These are phyloP conservation scores for Sugiyamaella floridensis DNA, from an alignment of 805 yeast species.

Conservation along the genomic window DNA sequence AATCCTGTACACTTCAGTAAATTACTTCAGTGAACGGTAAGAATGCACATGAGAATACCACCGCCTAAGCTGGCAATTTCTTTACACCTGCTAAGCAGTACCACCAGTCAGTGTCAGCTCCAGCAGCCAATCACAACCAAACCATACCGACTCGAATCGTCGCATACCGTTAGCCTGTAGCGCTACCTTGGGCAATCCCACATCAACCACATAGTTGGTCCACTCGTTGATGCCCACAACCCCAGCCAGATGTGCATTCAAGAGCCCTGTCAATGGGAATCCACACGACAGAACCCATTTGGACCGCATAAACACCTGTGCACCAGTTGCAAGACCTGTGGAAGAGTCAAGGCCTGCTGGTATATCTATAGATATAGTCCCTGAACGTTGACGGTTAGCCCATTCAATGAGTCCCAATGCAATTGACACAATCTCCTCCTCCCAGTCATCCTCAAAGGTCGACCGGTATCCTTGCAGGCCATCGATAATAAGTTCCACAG, in stretches of 20 bases:
- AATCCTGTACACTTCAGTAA: too few species aligned
- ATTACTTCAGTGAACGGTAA: too few species aligned
- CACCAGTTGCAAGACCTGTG: slow-evolving; percentile 44
- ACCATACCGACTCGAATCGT: slow-evolving; percentile 43
- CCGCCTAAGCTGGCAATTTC: too few species aligned
- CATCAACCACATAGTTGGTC: slow-evolving; percentile 56
- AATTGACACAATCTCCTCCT: slow-evolving; percentile 23
- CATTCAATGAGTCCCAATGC: slow-evolving; percentile 46
- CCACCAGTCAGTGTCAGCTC: slow-evolving; percentile 8
- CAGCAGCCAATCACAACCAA: slow-evolving; percentile 24
- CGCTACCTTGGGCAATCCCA: slow-evolving; percentile 60
- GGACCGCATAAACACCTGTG: slow-evolving; percentile 33
- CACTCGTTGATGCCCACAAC: slow-evolving; percentile 42
- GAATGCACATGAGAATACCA: too few species aligned
- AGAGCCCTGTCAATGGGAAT: slow-evolving; percentile 58
- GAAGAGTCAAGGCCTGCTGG: slow-evolving; percentile 83
- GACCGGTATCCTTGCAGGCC: slow-evolving; percentile 80
- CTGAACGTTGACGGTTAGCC: slow-evolving; percentile 48
- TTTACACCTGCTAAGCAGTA: background rate
- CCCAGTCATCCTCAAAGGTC: slow-evolving; percentile 52
- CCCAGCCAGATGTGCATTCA: slow-evolving; percentile 54
- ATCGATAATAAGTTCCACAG: slow-evolving; percentile 74
- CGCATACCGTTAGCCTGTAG: slow-evolving; percentile 37
- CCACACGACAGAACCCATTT: slow-evolving; percentile 65
- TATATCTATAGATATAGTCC: slow-evolving; percentile 62